These are phyloP conservation scores for Castanea crenata DNA, from an alignment of 306 rosid species.

Conservation along the genomic window DNA sequence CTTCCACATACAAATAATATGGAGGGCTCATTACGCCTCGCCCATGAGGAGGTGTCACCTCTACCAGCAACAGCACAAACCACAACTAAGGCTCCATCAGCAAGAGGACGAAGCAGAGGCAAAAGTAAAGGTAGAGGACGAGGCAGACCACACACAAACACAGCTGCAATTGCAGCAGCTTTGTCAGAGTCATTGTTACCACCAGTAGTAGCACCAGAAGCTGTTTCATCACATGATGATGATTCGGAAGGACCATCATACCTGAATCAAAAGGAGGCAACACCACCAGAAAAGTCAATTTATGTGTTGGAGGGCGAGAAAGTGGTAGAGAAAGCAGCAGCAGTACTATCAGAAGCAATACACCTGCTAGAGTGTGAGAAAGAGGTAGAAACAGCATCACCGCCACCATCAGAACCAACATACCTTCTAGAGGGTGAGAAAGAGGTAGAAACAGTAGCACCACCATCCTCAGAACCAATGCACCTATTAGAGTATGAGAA, in stretches of 20 bases:
- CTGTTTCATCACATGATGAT: neutral
- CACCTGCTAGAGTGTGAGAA: neutral
- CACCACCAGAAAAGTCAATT: neutral
- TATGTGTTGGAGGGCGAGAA: neutral
- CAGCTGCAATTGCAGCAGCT: neutral
- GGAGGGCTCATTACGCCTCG: neutral
- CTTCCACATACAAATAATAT: neutral
- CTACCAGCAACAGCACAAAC: neutral
- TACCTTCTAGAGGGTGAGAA: neutral
- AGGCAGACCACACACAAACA: neutral
- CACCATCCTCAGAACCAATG: neutral
- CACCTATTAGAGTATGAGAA: neutral
- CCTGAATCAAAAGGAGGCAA: neutral
- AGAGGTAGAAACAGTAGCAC: neutral
- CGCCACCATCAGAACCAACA: neutral
- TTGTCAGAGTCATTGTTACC: neutral
- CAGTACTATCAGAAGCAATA: neutral
- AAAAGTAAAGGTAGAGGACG: neutral
- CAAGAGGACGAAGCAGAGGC: slow-evolving; percentile 7
- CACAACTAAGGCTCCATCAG: neutral
- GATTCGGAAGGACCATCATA: neutral
- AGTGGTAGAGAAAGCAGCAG: neutral
- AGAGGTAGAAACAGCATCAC: neutral
- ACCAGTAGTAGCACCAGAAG: neutral
- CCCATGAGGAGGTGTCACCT: neutral